A percentile compares a stretch with the other conserved stretches of the same genome.
Evolutionary conservation across 805 yeast species (phyloP).

Genomic region (Pichia heedii): DNA sequence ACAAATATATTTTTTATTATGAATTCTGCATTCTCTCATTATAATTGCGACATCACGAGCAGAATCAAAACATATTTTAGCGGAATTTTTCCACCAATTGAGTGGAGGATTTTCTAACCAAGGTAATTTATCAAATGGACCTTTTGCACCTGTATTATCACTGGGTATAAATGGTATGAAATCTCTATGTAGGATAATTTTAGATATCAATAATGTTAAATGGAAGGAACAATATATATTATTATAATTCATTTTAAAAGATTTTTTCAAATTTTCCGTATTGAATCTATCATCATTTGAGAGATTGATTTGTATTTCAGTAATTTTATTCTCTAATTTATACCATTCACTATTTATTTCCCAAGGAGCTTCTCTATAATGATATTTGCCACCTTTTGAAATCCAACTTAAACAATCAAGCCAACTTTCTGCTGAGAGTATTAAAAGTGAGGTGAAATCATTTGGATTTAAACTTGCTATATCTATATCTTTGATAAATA

Average conservation of each 20-base stretch:
- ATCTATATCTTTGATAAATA: neutral
- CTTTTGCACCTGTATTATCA: neutral
- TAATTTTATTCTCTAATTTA: neutral
- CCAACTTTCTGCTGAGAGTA: neutral
- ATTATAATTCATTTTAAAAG: neutral
- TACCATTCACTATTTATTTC: neutral
- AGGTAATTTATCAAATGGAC: constrained; percentile 1
- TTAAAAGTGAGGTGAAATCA: neutral
- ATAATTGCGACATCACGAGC: neutral
- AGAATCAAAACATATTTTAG: neutral
- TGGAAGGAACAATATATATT: constrained; percentile 1
- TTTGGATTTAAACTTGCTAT: neutral
- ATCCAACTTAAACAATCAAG: constrained; percentile 2
- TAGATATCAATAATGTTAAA: neutral
- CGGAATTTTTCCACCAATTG: neutral
- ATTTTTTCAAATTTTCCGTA: neutral
- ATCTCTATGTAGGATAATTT: neutral
- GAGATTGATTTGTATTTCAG: neutral
- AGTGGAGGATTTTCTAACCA: neutral
- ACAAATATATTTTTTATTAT: constrained; percentile 1
- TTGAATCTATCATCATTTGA: neutral
- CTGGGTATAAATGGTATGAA: constrained; percentile 2
- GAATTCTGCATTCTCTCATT: neutral
- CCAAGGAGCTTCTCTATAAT: constrained; percentile 1
- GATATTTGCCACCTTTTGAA: constrained; percentile 1